Evolutionary conservation across 225 moss, liverwort and hornwort genomes (phyloP), one percentile per base, ranked within the genome.

Genomic region (Pleurozium schreberi): DNA sequence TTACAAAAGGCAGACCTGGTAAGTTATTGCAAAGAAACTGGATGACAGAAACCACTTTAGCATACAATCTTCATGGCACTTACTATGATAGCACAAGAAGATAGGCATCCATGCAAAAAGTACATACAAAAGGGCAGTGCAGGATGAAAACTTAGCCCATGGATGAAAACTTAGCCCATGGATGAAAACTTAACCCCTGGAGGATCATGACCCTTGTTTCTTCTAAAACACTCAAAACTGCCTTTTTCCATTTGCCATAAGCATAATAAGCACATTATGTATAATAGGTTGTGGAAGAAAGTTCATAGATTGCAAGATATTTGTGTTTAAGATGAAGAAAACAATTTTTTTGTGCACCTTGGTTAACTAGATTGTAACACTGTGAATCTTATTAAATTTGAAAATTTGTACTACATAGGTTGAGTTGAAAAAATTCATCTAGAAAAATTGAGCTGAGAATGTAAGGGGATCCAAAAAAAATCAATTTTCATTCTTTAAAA

Each of bases 301-400:
- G 3, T 30, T 74, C 7, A 31, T 31, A 11, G 11, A 31, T 11
- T 47, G 7, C 8, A 47, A 31, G 7, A 47, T 45, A 31, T 31
- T 19, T 74, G 11, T 5, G 2, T 11, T 18, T 11, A 20, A 20
- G 33, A 12, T 34, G 31, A 50, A 34, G 3, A 50, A 50, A 34
- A 8, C 0, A 8, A 34, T 5, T 0, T 8, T 34, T 49, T 47
- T 18, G 18, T 50, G 11, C 4, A 33, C 20, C 12, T 45, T 45
- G 1, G 1, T 0, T 30, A 31, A 47, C 0, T 20, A 12, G 5
- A 33, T 12, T 20, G 2, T 7, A 20, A 20, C 12, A 49, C 75
- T 75, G 49, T 47, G 18, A 47, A 47, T 30, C 47, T 47, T n/a
- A n/a, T 28, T 27, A 2, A 18, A 1, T 73, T 30, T 30, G 18